Evolutionary conservation across 1,284 basidiomycete species (phyloP).

Genomic region (Termitomyces sp.): DNA sequence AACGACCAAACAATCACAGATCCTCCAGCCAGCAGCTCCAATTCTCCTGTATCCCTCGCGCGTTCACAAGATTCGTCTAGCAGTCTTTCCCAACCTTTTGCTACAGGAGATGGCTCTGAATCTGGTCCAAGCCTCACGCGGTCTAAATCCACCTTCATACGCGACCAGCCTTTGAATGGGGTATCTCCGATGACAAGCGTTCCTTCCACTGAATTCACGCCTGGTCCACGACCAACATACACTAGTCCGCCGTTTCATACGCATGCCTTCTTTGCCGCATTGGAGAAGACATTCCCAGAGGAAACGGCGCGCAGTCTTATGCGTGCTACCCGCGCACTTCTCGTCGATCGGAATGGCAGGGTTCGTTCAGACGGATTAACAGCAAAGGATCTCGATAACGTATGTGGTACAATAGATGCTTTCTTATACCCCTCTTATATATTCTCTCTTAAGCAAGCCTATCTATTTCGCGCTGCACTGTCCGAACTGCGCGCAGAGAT

Average conservation of each 20-base stretch:
- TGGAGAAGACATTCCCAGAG: slow-evolving; percentile 69
- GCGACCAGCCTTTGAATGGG: slow-evolving; percentile 11
- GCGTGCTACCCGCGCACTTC: slow-evolving; percentile 78
- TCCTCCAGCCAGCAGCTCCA: slow-evolving; percentile 8
- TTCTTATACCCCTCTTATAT: background rate
- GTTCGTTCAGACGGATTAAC: slow-evolving; percentile 75
- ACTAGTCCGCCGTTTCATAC: slow-evolving; percentile 55
- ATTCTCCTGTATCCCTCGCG: slow-evolving; percentile 23
- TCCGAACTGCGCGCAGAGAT: slow-evolving; percentile 89
- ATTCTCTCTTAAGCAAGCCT: slow-evolving; percentile 71
- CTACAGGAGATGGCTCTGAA: slow-evolving; percentile 9
- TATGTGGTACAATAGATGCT: slow-evolving; percentile 36
- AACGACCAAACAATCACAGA: slow-evolving; percentile 11
- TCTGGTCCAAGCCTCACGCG: slow-evolving; percentile 12
- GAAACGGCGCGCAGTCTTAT: slow-evolving; percentile 75
- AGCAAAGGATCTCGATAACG: slow-evolving; percentile 87
- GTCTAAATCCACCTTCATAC: slow-evolving; percentile 12
- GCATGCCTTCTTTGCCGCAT: slow-evolving; percentile 57
- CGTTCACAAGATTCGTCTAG: slow-evolving; percentile 26
- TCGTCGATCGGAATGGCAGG: slow-evolving; percentile 72
- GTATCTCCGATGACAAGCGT: slow-evolving; percentile 16
- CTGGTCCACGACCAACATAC: slow-evolving; percentile 31
- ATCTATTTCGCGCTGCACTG: slow-evolving; percentile 91
- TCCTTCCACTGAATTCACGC: slow-evolving; percentile 16
- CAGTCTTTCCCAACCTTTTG: slow-evolving; percentile 10